phyloP scores from a whole-genome alignment of 371 early-diverging fungal genomes.

The Chytridium lagenaria region DNA sequence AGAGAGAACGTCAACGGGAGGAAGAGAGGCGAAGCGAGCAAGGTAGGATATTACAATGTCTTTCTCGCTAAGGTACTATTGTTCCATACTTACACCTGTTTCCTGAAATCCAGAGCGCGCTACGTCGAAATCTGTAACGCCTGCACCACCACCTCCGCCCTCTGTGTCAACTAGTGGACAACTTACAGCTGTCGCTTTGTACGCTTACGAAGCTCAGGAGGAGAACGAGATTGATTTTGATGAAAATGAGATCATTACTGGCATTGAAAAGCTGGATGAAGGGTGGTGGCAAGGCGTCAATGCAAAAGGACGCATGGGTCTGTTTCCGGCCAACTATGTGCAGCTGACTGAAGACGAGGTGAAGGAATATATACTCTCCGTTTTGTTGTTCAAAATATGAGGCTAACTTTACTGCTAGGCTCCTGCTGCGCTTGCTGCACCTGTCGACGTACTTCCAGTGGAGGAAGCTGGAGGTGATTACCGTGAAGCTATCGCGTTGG shows the following conservation, averaged over 20 bases:
- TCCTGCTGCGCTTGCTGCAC: background rate
- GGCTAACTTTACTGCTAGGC: too few species aligned
- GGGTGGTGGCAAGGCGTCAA: slow-evolving; percentile 92
- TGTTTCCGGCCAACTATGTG: slow-evolving; percentile 77
- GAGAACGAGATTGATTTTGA: slow-evolving; percentile 86
- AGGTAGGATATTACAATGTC: too few species aligned
- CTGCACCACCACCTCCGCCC: slow-evolving; percentile 29
- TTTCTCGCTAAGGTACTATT: too few species aligned
- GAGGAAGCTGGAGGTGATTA: background rate
- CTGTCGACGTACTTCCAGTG: too few species aligned
- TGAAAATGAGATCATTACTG: slow-evolving; percentile 80
- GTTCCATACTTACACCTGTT: too few species aligned
- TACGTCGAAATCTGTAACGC: background rate
- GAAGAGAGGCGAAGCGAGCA: slow-evolving; percentile 27
- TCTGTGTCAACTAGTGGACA: slow-evolving; percentile 73
- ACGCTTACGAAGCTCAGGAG: slow-evolving; percentile 45
- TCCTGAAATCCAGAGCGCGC: slow-evolving; percentile 5
- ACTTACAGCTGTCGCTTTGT: slow-evolving; percentile 26
- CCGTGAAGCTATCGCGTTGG: slow-evolving; percentile 9
- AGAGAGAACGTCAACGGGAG: slow-evolving; percentile 44
- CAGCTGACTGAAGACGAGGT: slow-evolving; percentile 15
- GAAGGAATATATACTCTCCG: too few species aligned
- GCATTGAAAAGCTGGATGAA: slow-evolving; percentile 77
- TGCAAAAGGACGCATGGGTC: slow-evolving; percentile 78
- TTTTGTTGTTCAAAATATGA: too few species aligned